A percentile compares a stretch with the other conserved stretches of the same genome.
Conservation (phyloP, 2,329 filamentous ascomycete genomes). For the Penicillium crustosum region DNA sequence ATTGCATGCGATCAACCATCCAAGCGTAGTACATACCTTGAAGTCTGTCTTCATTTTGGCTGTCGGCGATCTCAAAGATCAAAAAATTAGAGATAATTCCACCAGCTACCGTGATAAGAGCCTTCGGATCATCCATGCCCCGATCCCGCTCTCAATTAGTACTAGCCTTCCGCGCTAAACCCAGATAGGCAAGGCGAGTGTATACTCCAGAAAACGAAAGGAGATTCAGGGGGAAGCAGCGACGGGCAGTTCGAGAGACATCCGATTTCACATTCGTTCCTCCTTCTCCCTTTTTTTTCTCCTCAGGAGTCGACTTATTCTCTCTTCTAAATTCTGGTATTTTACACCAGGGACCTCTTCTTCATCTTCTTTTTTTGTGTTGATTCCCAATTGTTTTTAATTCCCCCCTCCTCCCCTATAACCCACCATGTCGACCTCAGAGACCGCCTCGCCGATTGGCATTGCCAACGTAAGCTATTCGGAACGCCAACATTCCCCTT, state of each 20-base stretch:
- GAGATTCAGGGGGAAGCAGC: conserved; percentile 31
- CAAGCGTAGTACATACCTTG: conserved; percentile 61
- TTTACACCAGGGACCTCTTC: conserved; percentile 13
- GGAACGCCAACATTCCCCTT: neutral
- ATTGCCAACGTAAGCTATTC: conserved; percentile 66
- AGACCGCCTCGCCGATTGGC: conserved; percentile 67
- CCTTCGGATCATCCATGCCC: conserved; percentile 23
- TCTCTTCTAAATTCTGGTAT: conserved; percentile 15
- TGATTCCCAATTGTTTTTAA: conserved; percentile 19
- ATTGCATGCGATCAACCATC: neutral
- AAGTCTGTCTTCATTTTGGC: conserved; percentile 94
- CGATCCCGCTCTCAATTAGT: conserved; percentile 15
- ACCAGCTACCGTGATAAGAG: conserved; percentile 24
- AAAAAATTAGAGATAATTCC: conserved; percentile 25
- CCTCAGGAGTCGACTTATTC: conserved; percentile 9
- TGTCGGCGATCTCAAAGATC: conserved; percentile 24
- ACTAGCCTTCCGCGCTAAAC: conserved; percentile 18
- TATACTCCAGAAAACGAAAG: conserved; percentile 33
- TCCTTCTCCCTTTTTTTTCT: conserved; percentile 21
- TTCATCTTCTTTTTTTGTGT: conserved; percentile 21
- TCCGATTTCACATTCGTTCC: conserved; percentile 10
- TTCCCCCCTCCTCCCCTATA: conserved; percentile 17
- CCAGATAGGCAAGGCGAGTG: conserved; percentile 28
- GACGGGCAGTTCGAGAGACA: conserved; percentile 19
- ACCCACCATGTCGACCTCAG: conserved; percentile 55